Conservation (phyloP, 2,329 filamentous ascomycete genomes). For the Pezicula carpinea region DNA sequence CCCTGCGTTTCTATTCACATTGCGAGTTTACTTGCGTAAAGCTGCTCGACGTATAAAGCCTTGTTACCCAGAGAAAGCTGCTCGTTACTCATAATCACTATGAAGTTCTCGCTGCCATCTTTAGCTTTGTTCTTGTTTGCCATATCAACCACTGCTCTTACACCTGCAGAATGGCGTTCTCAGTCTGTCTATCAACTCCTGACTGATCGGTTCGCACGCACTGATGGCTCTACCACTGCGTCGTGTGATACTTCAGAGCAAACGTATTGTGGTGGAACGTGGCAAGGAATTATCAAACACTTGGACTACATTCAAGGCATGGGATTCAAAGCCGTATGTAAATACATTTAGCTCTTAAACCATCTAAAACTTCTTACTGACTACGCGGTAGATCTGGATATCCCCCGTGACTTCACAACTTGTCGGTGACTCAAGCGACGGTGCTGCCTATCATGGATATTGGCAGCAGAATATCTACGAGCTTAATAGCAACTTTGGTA, state of each 20-base stretch:
- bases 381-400: constrained; percentile 33
- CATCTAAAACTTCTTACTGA: constrained; percentile 5
- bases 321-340: constrained; percentile 34
- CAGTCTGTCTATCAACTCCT: constrained; percentile 41
- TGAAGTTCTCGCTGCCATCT: constrained; percentile 5
- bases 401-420: constrained; percentile 37
- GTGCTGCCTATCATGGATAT: constrained; percentile 40
- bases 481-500: constrained; percentile 45
- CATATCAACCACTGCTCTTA: constrained; percentile 13
- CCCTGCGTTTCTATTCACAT: too few species aligned
- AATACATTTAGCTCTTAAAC: background rate
- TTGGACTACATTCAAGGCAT: constrained; percentile 38
- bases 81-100: constrained; percentile 9
- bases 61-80: background rate
- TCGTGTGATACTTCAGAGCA: constrained; percentile 20
- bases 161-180: constrained; percentile 31
- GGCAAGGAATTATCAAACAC: constrained; percentile 34
- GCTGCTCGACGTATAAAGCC: background rate
- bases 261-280: constrained; percentile 43
- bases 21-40: background rate
- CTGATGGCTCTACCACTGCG: constrained; percentile 29
- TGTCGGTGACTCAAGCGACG: constrained; percentile 30
- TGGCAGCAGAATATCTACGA: constrained; percentile 41
- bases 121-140: constrained; percentile 5
- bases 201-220: constrained; percentile 40